Base-by-base conservation (phyloP, 441 rosid genomes). In the Daphne laureola region DNA sequence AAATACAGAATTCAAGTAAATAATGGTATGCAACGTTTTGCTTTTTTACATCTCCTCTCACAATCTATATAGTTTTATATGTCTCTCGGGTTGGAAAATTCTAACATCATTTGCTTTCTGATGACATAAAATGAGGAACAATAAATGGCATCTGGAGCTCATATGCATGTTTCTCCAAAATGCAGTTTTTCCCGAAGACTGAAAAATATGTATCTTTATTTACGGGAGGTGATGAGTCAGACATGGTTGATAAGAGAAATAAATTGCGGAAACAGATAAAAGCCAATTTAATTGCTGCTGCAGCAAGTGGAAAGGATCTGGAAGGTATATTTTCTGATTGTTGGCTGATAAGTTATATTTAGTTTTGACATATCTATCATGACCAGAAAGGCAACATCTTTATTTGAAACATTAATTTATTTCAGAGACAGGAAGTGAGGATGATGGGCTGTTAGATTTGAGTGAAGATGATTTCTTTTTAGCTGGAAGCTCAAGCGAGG, bases 121-220 rank as follows among this genome's bases (percentile, higher is more conserved):
- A 31, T 31, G 4, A 6, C 38, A 31, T 31, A 9, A 31, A 31
- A 6, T 31, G 38, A 6, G 11, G 7, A 6, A 31, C 2, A 31
- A 31, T 6, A 31, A 31, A 31, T 31, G 8, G 55, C 54, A 15
- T 23, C 26, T 31, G 12, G 31, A 41, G 48, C 50, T 55, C 14
- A 55, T n/a, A 1, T 46, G 18, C 17, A 0, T 54, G 6, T 53
- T 18, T 27, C 9, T 51, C 53, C 55, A 14, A 17, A 18, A 26
- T 73, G 78, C 82, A 93, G 99, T 93, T 93, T 67, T 93, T 83
- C 51, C 99, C 99, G 40, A 93, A 93, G 79, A 87, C 88, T 0
- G 99, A 93, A 80, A 90, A 93, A 70, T 93, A 93, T 64, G 84
- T 90, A 12, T 83, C 97, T 54, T 72, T 93, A 16, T 87, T 90